Percentiles rank a stretch among this genome's conserved stretches.
These are phyloP conservation scores for Setaria viridis DNA, from an alignment of 202 grass and related monocot species.

Conservation along the genomic window DNA sequence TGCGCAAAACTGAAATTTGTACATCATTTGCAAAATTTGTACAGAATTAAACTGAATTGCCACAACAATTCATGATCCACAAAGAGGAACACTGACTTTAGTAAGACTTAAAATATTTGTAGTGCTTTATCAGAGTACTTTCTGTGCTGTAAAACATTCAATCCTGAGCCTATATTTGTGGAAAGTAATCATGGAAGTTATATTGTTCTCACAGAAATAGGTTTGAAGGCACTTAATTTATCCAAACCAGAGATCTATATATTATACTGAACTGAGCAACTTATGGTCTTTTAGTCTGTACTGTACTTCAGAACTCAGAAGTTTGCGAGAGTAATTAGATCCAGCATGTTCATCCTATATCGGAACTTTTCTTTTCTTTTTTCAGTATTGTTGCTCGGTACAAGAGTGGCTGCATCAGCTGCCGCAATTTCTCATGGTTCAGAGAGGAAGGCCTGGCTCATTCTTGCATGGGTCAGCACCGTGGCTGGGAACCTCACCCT, in stretches of 20 bases:
- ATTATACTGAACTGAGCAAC: neutral
- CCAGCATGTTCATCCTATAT: neutral
- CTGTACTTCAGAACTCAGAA: neutral
- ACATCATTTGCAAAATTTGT: neutral
- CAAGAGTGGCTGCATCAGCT: slow-evolving; percentile 86
- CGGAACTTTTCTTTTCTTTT: neutral
- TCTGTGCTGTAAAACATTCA: neutral
- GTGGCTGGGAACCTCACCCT: slow-evolving; percentile 94
- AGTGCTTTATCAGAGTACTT: neutral
- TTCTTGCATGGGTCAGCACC: slow-evolving; percentile 92
- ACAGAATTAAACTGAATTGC: neutral
- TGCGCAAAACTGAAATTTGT: neutral
- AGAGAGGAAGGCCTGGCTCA: slow-evolving; percentile 88
- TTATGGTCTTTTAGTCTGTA: neutral
- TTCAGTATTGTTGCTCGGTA: slow-evolving; percentile 86
- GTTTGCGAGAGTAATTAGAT: neutral
- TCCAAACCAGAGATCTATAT: neutral
- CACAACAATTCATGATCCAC: no score
- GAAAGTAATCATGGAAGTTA: no score
- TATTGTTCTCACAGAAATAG: neutral
- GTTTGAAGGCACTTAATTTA: neutral
- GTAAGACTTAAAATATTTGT: neutral
- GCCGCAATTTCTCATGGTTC: slow-evolving; percentile 68
- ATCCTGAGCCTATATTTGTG: neutral
- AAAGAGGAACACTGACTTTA: neutral